phyloP scores from a whole-genome alignment of 352 stramenopile genomes.

The Thraustochytrium striatum region DNA sequence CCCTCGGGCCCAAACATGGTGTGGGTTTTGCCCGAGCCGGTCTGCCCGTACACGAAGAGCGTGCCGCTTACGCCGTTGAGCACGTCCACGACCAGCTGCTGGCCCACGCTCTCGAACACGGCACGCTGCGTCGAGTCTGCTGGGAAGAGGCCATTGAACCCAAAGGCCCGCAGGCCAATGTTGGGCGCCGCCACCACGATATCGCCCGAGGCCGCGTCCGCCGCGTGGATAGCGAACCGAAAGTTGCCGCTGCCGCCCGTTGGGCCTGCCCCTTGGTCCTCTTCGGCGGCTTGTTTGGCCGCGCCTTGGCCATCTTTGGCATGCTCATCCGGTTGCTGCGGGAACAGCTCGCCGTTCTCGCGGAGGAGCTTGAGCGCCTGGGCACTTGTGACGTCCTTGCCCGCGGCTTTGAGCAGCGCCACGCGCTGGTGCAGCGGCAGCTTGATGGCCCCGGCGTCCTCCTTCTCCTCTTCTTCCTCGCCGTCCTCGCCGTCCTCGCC shows the following conservation, averaged over 20 bases:
- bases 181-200: constrained; percentile 49
- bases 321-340: not conserved
- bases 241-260: not conserved
- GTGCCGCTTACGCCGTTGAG: constrained; percentile 61
- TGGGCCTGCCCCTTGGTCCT: not conserved
- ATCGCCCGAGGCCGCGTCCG: constrained; percentile 11
- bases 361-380: constrained; percentile 24
- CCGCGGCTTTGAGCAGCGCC: constrained; percentile 36
- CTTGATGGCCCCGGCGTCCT: not conserved
- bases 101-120: constrained; percentile 48
- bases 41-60: constrained; percentile 60
- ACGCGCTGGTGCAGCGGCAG: constrained; percentile 50
- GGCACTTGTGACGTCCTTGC: not conserved
- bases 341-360: constrained; percentile 46
- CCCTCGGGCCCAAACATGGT: constrained; percentile 49
- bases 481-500: not conserved
- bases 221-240: constrained; percentile 20
- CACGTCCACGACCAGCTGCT: constrained; percentile 55
- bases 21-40: constrained; percentile 45
- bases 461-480: constrained; percentile 1
- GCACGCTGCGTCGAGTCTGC: not conserved
- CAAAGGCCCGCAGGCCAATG: constrained; percentile 47
- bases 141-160: constrained; percentile 47
- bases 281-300: not conserved
- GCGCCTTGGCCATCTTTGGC: not conserved